Evolutionary conservation across 208 protist species (phyloP).

Genomic region (Naegleria gruberi): DNA sequence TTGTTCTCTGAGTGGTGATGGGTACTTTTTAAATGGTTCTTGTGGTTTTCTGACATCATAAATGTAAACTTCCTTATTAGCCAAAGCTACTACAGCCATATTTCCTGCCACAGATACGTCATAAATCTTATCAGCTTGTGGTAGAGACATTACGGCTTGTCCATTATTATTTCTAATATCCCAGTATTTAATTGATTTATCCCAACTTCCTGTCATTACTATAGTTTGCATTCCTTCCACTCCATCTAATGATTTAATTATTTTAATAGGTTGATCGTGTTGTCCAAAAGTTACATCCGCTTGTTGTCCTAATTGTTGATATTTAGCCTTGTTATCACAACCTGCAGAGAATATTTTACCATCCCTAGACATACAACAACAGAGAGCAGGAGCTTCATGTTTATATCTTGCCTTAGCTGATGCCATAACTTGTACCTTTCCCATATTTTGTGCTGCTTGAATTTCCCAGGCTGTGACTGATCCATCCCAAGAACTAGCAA

Average conservation of each 20-base stretch:
- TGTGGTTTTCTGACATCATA: constrained; percentile 11
- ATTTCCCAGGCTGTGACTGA: background rate
- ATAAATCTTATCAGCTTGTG: background rate
- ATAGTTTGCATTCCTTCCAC: background rate
- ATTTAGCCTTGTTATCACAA: constrained; percentile 18
- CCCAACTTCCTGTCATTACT: constrained; percentile 18
- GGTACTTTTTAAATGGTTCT: background rate
- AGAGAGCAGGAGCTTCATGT: background rate
- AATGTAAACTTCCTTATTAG: background rate
- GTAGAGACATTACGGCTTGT: background rate
- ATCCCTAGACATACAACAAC: background rate
- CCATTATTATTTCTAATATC: background rate
- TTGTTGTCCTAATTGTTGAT: background rate
- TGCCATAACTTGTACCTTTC: background rate
- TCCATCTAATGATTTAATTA: background rate
- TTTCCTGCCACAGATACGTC: too few species aligned
- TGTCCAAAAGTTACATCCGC: background rate
- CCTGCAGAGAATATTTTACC: constrained; percentile 1
- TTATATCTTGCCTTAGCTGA: background rate
- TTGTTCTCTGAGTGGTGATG: constrained; percentile 41
- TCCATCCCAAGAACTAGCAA: constrained; percentile 1
- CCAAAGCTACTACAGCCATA: background rate
- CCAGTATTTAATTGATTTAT: constrained; percentile 17
- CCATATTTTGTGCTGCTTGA: background rate
- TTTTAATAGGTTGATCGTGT: constrained; percentile 13